Percentiles rank a stretch among this genome's conserved stretches.
Conservation (phyloP, 768 basidiomycete genomes). For the Gymnopilus junonius region DNA sequence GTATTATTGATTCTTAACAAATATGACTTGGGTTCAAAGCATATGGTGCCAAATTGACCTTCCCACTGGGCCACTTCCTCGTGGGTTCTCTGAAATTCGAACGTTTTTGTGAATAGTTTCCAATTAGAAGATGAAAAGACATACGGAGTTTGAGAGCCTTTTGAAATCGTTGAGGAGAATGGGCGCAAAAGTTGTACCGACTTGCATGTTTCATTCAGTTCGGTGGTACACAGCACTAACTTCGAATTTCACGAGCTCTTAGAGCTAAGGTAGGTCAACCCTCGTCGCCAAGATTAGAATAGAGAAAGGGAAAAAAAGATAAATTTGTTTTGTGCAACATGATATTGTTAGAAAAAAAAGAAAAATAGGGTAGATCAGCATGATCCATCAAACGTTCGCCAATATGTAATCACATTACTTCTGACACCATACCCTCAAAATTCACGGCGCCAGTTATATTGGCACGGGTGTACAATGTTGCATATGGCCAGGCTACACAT, state of each 20-base stretch:
- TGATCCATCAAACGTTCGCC: not conserved
- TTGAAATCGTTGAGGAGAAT: not conserved
- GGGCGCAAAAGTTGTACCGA: not conserved
- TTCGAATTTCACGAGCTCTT: not conserved
- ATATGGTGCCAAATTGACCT: not conserved
- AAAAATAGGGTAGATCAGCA: not conserved
- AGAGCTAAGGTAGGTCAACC: not conserved
- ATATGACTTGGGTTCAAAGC: not conserved
- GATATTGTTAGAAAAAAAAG: not conserved
- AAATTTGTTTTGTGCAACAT: not conserved
- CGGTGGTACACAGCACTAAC: not conserved
- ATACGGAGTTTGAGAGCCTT: not conserved
- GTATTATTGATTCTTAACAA: not conserved
- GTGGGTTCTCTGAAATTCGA: not conserved
- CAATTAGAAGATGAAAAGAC: not conserved
- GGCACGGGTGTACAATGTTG: not conserved
- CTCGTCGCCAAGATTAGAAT: not conserved
- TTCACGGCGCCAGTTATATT: no score
- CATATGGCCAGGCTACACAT: not conserved
- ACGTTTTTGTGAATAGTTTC: not conserved
- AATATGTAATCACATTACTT: no score
- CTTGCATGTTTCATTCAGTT: not conserved
- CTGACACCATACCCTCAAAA: no score
- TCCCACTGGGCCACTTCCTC: not conserved
- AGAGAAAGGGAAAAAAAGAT: not conserved